phyloP scores from a whole-genome alignment of 1,139 yeast genomes.

The Pichia sp. region DNA sequence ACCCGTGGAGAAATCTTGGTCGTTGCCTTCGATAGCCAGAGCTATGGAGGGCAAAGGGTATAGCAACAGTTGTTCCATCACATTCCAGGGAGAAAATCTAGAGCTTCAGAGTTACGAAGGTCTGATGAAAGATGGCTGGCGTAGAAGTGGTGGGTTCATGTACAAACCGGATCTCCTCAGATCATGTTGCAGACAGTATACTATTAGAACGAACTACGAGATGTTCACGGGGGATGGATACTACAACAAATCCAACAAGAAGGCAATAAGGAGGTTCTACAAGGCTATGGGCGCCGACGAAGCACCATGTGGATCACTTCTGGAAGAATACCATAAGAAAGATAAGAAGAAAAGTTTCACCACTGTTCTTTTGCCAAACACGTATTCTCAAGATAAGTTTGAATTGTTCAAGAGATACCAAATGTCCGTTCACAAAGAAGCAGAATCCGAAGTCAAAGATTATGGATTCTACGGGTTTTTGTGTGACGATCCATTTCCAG shows the following conservation, averaged over 20 bases:
- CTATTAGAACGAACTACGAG: constrained; percentile 62
- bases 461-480: constrained; percentile 60
- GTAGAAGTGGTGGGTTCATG: constrained; percentile 74
- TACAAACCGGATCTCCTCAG: constrained; percentile 73
- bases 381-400: constrained; percentile 59
- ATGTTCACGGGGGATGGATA: constrained; percentile 32
- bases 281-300: constrained; percentile 39
- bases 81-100: constrained; percentile 48
- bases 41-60: constrained; percentile 16
- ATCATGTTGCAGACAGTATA: constrained; percentile 80
- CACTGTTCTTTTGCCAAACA: constrained; percentile 46
- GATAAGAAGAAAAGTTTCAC: constrained; percentile 7
- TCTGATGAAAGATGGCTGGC: constrained; percentile 68
- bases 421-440: constrained; percentile 62
- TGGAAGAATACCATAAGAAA: constrained; percentile 4
- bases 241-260: constrained; percentile 65
- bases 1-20: constrained; percentile 32
- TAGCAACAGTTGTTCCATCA: constrained; percentile 43
- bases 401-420: constrained; percentile 71
- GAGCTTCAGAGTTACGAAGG: constrained; percentile 55
- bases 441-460: constrained; percentile 43
- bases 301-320: constrained; percentile 18
- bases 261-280: constrained; percentile 61
- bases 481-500: constrained; percentile 63
- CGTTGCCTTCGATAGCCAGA: constrained; percentile 34